These are phyloP conservation scores for Mycena albidolilacea DNA, from an alignment of 768 basidiomycete species.

Conservation along the genomic window DNA sequence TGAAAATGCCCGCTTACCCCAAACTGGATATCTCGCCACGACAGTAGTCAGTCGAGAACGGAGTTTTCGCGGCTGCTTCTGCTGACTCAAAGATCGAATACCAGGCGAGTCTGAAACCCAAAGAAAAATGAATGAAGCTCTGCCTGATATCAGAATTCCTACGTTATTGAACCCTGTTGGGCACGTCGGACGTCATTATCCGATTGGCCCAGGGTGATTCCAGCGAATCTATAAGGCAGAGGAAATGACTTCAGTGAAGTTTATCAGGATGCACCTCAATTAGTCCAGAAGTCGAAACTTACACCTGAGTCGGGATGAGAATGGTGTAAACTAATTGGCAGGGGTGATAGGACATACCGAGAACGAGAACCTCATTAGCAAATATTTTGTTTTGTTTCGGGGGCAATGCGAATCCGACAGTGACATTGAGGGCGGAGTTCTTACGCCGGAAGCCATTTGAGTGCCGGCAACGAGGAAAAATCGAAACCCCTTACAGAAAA, in stretches of 20 bases:
- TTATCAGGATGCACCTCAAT: background rate
- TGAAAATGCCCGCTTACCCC: background rate
- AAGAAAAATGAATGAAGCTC: background rate
- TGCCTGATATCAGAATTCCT: background rate
- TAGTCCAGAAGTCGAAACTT: background rate
- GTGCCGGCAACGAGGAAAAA: too few species aligned
- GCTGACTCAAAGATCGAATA: background rate
- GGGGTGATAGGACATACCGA: background rate
- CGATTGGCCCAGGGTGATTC: background rate
- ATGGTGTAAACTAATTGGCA: background rate
- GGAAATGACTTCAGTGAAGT: conserved; percentile 2
- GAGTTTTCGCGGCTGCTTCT: background rate
- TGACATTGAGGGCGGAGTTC: conserved; percentile 13
- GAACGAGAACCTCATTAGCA: conserved; percentile 9
- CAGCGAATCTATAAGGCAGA: conserved; percentile 23
- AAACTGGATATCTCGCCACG: conserved; percentile 1
- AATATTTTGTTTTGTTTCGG: background rate
- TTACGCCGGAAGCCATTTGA: background rate
- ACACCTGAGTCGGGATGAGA: background rate
- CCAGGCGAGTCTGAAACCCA: background rate
- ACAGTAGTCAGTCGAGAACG: conserved; percentile 7
- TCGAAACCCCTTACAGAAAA: background rate
- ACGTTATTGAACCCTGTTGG: too few species aligned
- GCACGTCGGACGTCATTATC: background rate
- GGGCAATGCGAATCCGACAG: conserved; percentile 9